Evolutionary conservation across 179 eudicot genomes (phyloP), one percentile per base, ranked within the genome.

Genomic region (Spergularia azorica): DNA sequence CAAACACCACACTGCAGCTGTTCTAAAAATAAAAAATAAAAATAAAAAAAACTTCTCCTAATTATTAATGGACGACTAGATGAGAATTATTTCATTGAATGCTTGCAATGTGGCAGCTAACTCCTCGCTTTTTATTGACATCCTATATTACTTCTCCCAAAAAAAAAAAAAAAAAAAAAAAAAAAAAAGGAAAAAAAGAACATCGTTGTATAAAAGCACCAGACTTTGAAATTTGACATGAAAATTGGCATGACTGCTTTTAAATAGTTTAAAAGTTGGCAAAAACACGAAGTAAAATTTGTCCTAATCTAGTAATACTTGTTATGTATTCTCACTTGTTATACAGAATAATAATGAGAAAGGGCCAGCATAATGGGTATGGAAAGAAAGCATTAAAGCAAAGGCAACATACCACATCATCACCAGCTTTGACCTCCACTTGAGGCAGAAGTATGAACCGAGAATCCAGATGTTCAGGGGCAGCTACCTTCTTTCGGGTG

Each of bases 401-500:
- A 67, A n/a, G 55, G 79, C 39, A 74, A 51, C 90, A 81, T 90
- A 95, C 99, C 93, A 91, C 90, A 80, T 91, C 98, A 91, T 95
- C 99, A 58, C 96, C 88, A 75, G 93, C 96, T 86, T 90, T 95
- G 79, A 82, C 76, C 78, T 93, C 99, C 70, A 95, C 92, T 78
- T 94, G 92, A 26, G 99, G 98, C 79, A 90, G 89, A 80, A 85
- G 82, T 69, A 91, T 78, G 50, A 93, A 87, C 57, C 89, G 90
- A 77, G 96, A 91, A 81, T 91, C 99, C 82, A 88, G 88, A 39
- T 84, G 80, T 39, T 91, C 94, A 39, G 92, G 83, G 72, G 86
- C 78, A 54, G 80, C 83, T 20, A 76, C 83, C 82, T 87, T 91
- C 78, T 82, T 85, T 36, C 84, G 83, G 57, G 89, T 84, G 71